Conservation (phyloP, 2,329 filamentous ascomycete species). For the Colletotrichum liriopes region DNA sequence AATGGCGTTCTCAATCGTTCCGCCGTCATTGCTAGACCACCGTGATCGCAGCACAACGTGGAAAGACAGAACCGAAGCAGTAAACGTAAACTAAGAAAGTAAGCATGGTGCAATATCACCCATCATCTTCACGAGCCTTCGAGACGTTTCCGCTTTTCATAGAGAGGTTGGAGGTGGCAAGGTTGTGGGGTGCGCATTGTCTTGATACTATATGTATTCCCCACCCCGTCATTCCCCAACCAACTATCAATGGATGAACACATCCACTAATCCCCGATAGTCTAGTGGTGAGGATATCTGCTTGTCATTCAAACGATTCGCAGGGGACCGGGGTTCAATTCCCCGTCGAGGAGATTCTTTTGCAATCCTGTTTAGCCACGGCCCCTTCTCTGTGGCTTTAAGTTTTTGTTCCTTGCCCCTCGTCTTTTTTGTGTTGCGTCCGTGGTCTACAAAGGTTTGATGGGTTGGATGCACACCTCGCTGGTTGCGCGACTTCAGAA, state of each 20-base stretch:
- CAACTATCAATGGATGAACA: conserved; percentile 17
- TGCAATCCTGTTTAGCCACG: not conserved
- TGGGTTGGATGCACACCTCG: not conserved
- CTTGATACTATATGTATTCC: fast-evolving
- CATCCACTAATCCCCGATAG: conserved; percentile 37
- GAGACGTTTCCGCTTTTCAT: too few species aligned
- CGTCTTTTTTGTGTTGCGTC: not conserved
- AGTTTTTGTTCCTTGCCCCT: too few species aligned
- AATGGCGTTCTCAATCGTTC: too few species aligned
- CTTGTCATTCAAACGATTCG: conserved; percentile 32
- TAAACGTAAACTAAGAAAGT: too few species aligned
- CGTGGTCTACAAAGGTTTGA: too few species aligned
- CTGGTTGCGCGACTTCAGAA: not conserved
- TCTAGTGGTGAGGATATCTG: conserved; percentile 44
- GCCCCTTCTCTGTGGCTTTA: too few species aligned
- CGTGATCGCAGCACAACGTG: too few species aligned
- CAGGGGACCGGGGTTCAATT: conserved; percentile 44
- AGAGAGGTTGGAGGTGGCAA: too few species aligned
- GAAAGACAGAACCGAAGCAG: too few species aligned
- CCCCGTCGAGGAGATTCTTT: conserved; percentile 41
- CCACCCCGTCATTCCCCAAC: fast-evolving
- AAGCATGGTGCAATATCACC: too few species aligned
- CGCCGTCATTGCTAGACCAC: too few species aligned
- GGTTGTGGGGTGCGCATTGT: not conserved
- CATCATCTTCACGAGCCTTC: too few species aligned